Percentiles rank a stretch among this genome's conserved stretches.
These are phyloP conservation scores for Starmera pachycereana DNA, from an alignment of 805 yeast species.

Conservation along the genomic window DNA sequence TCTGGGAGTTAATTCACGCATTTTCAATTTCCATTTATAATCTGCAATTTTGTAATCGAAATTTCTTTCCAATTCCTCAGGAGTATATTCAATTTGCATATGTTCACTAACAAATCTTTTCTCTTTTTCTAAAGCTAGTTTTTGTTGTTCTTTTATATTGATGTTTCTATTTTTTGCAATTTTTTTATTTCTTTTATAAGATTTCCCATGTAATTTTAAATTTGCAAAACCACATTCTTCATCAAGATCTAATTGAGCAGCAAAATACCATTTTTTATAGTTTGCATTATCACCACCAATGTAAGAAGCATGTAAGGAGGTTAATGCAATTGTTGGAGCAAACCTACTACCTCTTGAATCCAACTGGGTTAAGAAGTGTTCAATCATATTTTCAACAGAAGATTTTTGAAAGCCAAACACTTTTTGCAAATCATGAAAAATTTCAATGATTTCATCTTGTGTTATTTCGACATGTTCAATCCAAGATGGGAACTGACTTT, in stretches of 20 bases:
- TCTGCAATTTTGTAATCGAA: conserved; percentile 61
- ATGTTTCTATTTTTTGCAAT: conserved; percentile 30
- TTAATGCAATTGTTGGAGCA: conserved; percentile 58
- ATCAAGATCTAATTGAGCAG: conserved; percentile 73
- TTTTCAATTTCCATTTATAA: conserved; percentile 42
- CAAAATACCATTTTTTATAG: conserved; percentile 86
- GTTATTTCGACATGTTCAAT: conserved; percentile 60
- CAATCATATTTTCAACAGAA: conserved; percentile 69
- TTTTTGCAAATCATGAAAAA: conserved; percentile 47
- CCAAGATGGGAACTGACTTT: conserved; percentile 13
- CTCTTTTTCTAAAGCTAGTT: conserved; percentile 35
- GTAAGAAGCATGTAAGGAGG: conserved; percentile 78
- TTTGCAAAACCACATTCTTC: conserved; percentile 49
- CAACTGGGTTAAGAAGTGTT: conserved; percentile 66
- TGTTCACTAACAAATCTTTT: conserved; percentile 37
- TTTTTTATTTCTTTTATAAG: conserved; percentile 31
- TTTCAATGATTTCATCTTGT: conserved; percentile 46
- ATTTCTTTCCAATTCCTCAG: conserved; percentile 31
- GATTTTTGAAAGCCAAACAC: conserved; percentile 81
- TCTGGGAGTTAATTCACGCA: conserved; percentile 35
- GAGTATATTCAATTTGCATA: conserved; percentile 41
- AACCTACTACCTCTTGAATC: conserved; percentile 84
- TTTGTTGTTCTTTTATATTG: conserved; percentile 22
- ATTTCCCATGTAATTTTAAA: conserved; percentile 41
- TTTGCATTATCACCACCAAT: conserved; percentile 87